Conservation (phyloP, 2,329 filamentous ascomycete species). For the Westerdykella aurantiaca region DNA sequence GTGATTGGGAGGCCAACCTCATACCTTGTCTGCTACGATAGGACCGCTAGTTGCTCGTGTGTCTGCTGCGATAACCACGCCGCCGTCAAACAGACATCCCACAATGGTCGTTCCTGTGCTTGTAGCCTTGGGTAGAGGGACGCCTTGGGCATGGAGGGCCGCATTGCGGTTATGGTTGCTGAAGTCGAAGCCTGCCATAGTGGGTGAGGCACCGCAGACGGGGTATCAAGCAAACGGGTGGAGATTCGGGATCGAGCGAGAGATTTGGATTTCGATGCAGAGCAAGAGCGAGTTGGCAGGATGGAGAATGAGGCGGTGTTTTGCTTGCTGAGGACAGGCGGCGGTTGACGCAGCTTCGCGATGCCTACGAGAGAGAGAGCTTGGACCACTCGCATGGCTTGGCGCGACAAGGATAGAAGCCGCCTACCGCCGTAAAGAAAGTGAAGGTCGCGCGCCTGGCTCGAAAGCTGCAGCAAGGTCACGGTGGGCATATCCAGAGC, state of each 20-base stretch:
- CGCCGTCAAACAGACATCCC: slow-evolving; percentile 91
- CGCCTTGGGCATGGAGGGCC: slow-evolving; percentile 86
- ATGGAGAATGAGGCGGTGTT: slow-evolving; percentile 2
- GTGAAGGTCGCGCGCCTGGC: slow-evolving; percentile 2
- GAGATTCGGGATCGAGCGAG: neutral
- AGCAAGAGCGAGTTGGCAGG: slow-evolving; percentile 3
- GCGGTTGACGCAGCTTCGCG: slow-evolving; percentile 20
- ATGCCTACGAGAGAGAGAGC: slow-evolving; percentile 15
- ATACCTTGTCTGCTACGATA: slow-evolving; percentile 94
- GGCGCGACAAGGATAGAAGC: neutral
- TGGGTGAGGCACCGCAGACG: slow-evolving; percentile 27
- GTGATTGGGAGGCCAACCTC: slow-evolving; percentile 3
- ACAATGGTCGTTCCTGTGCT: slow-evolving; percentile 99
- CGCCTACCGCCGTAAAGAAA: too few species aligned
- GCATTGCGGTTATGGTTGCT: slow-evolving; percentile 99
- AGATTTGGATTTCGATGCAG: neutral
- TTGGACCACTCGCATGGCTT: slow-evolving; percentile 9
- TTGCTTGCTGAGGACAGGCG: neutral
- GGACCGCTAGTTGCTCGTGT: slow-evolving; percentile 94
- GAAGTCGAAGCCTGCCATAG: slow-evolving; percentile 76
- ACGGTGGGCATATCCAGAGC: too few species aligned
- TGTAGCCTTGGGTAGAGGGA: slow-evolving; percentile 93
- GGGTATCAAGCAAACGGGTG: neutral
- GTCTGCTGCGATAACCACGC: slow-evolving; percentile 97
- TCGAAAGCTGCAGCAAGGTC: slow-evolving; percentile 1